Evolutionary conservation across 2,329 filamentous ascomycete genomes (phyloP), one percentile per base, ranked within the genome.

Genomic region (Talaromyces albobiverticillius): DNA sequence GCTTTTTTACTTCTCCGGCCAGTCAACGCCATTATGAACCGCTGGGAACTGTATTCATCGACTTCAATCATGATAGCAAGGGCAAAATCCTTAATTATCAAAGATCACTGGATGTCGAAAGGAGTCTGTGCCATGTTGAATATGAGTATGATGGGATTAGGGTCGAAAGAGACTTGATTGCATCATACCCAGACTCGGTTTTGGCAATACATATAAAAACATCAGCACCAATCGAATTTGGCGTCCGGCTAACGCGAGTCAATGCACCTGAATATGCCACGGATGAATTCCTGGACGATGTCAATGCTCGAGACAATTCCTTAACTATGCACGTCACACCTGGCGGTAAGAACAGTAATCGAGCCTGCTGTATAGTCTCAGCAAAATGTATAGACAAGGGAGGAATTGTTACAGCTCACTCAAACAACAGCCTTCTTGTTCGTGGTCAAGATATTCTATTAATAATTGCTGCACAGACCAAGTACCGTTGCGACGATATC

Each of bases 1-100:
- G 71, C 4, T 80, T 79, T 57, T 76, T 77, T 57, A 71, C 73
- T 22, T 75, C 69, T 11, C 76, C 77, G 11, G 69, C 72, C 43
- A 73, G 70, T 40, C 76, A 77, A 61, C 68, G 77, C 36, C 73
- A 79, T 56, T 80, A 79, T 57, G 77, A 80, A 54, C 76, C 71
- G n/a, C 60, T 73, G 1, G 71, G 70, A 10, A 65, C 64, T n/a
- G 59, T 75, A 8, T 71, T 69, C n/a, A 36, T 79, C 4, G 71
- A 76, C 23, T 72, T 77, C 55, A 69, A 64, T 6, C 72, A 76
- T 40, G 31, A 48, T 8, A 54, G 51, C 0, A 46, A 60, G 5
- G 49, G 61, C 14, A 59, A 60, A 10, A 58, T 72, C 7, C 62
- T 45, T 2, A 54, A 62, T 11, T 79, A 79, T 53, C 60, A 61